Conservation (phyloP, 495 filamentous ascomycete genomes). For the Penicillium samsonianum region DNA sequence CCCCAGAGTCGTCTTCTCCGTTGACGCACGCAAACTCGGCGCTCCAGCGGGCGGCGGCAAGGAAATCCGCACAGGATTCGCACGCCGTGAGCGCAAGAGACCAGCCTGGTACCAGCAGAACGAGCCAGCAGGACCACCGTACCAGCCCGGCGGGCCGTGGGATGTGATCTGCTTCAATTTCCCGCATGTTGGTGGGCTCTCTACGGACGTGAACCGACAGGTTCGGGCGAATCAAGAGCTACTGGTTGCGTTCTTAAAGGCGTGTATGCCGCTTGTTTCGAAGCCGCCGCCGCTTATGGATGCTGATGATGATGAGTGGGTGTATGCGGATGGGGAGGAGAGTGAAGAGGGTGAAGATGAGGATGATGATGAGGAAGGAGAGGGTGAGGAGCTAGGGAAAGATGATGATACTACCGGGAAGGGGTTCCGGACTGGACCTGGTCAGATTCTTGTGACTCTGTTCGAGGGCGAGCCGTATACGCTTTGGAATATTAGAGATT, state of each 20-base stretch:
- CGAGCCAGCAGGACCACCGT: constrained; percentile 4
- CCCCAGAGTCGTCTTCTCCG: constrained; percentile 58
- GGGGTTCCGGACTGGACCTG: constrained; percentile 39
- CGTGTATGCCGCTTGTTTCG: constrained; percentile 53
- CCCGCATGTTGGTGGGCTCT: constrained; percentile 89
- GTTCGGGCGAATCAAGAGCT: constrained; percentile 90
- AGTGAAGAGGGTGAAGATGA: constrained; percentile 25
- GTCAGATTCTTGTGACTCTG: constrained; percentile 78
- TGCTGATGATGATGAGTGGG: constrained; percentile 29
- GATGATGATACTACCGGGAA: constrained; percentile 24
- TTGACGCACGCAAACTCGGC: constrained; percentile 75
- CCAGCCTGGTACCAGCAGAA: constrained; percentile 34
- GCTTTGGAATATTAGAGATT: constrained; percentile 87
- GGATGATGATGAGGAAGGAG: constrained; percentile 21
- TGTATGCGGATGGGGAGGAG: constrained; percentile 23
- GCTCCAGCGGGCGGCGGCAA: constrained; percentile 43
- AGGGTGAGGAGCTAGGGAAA: constrained; percentile 16
- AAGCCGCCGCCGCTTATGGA: constrained; percentile 33
- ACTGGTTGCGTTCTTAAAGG: constrained; percentile 77
- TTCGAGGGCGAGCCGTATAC: constrained; percentile 95
- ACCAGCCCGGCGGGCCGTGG: constrained; percentile 49
- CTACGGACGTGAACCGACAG: constrained; percentile 90
- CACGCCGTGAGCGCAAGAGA: constrained; percentile 30
- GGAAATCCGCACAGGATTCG: constrained; percentile 39
- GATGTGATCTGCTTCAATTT: constrained; percentile 92